phyloP scores from a whole-genome alignment of 805 yeast species.

The Maudiozyma turicensis region DNA sequence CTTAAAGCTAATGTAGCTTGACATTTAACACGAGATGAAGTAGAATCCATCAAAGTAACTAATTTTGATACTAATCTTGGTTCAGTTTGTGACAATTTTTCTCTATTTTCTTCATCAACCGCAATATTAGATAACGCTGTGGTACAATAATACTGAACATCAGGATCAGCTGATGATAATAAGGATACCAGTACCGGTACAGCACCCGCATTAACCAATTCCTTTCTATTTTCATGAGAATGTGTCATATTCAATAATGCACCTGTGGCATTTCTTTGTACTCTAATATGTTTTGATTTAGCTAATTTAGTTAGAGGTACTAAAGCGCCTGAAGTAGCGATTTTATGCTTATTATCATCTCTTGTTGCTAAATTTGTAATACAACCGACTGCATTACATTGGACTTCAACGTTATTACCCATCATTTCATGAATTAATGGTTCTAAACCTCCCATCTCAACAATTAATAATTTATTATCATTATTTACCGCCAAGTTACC shows the following conservation, averaged over 20 bases:
- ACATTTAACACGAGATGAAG: conserved; percentile 92
- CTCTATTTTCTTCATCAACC: conserved; percentile 86
- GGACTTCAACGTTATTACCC: conserved; percentile 94
- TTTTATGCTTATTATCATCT: conserved; percentile 91
- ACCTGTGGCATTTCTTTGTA: conserved; percentile 97
- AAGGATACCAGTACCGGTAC: conserved; percentile 90
- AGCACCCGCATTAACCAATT: conserved; percentile 94
- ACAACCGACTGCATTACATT: conserved; percentile 98
- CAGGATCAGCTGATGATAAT: conserved; percentile 80
- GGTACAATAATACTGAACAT: conserved; percentile 96
- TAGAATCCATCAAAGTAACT: conserved; percentile 85
- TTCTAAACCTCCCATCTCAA: conserved; percentile 96
- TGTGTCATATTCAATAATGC: conserved; percentile 97
- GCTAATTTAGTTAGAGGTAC: conserved; percentile 92
- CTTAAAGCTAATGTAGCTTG: conserved; percentile 95
- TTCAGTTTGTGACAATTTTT: conserved; percentile 81
- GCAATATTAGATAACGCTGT: conserved; percentile 96
- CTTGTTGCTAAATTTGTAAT: conserved; percentile 96
- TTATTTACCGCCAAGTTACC: conserved; percentile 98
- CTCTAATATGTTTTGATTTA: conserved; percentile 87
- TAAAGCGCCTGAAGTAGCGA: conserved; percentile 93
- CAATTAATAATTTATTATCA: conserved; percentile 85
- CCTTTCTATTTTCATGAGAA: conserved; percentile 91
- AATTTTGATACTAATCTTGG: conserved; percentile 83
- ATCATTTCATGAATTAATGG: conserved; percentile 96